These are phyloP conservation scores for Leccinellum luteum DNA, from an alignment of 768 basidiomycete genomes.

Conservation along the genomic window DNA sequence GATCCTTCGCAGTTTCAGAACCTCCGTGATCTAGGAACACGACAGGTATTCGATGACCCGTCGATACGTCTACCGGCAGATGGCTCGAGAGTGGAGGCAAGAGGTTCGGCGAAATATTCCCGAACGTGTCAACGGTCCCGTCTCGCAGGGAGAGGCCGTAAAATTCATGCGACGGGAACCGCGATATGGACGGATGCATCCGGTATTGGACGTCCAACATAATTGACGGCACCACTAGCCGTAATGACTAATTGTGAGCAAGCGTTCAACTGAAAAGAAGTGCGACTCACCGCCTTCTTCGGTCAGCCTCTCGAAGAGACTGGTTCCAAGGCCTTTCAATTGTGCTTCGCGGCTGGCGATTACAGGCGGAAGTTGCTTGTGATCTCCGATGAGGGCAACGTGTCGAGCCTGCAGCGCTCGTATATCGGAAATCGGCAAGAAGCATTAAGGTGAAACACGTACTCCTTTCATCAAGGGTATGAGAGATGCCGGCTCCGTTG, in stretches of 20 bases:
- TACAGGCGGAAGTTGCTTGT: slow-evolving; percentile 91
- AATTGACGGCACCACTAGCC: slow-evolving; percentile 74
- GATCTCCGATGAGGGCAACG: slow-evolving; percentile 91
- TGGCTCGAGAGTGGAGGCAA: slow-evolving; percentile 62
- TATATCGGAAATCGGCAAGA: slow-evolving; percentile 9
- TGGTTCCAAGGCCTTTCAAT: slow-evolving; percentile 67
- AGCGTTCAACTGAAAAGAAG: not conserved
- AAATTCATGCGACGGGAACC: slow-evolving; percentile 83
- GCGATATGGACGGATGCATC: slow-evolving; percentile 90
- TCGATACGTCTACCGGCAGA: slow-evolving; percentile 35
- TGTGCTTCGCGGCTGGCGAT: slow-evolving; percentile 77
- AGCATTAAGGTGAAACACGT: slow-evolving; percentile 35
- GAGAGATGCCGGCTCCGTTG: slow-evolving; percentile 88
- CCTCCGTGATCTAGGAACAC: slow-evolving; percentile 82
- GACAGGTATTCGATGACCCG: slow-evolving; percentile 54
- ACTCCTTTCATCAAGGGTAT: slow-evolving; percentile 95
- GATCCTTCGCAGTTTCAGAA: slow-evolving; percentile 61
- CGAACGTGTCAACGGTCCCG: slow-evolving; percentile 62
- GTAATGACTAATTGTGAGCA: slow-evolving; percentile 9
- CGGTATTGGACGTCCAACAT: slow-evolving; percentile 96
- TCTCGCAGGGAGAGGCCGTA: slow-evolving; percentile 70
- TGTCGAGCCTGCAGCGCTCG: slow-evolving; percentile 60
- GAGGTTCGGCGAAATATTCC: slow-evolving; percentile 47
- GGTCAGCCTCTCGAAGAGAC: slow-evolving; percentile 88
- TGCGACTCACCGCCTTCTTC: slow-evolving; percentile 68